Conservation (phyloP, 192 early-diverging fungal genomes). For the Lunasporangiospora selenospora region DNA sequence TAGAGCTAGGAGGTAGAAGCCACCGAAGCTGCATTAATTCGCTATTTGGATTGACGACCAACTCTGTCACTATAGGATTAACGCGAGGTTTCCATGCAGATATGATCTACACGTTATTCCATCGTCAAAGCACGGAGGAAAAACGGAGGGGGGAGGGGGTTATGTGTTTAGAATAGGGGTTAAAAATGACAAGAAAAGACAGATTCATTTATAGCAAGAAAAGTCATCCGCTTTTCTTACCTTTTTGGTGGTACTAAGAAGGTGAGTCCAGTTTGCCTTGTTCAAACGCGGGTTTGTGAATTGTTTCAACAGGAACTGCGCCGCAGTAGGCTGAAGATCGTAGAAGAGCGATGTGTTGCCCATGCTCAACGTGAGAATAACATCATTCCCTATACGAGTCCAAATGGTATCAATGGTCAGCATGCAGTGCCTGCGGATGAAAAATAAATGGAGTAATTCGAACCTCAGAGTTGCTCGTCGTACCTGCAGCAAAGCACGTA, state of each 20-base stretch:
- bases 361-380: slow-evolving; percentile 40
- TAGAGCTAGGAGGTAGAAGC: slow-evolving; percentile 6
- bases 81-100: slow-evolving; percentile 12
- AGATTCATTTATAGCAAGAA: slow-evolving; percentile 14
- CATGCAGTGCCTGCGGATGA: too few relatives aligned
- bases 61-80: slow-evolving; percentile 12
- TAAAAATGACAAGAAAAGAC: neutral
- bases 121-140: too few relatives aligned
- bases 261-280: slow-evolving; percentile 6
- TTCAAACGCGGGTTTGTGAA: slow-evolving; percentile 11
- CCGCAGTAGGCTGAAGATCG: slow-evolving; percentile 23
- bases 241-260: slow-evolving; percentile 16
- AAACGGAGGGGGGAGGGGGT: too few relatives aligned
- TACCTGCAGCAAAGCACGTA: too few relatives aligned
- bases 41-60: slow-evolving; percentile 15
- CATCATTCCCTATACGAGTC: slow-evolving; percentile 46
- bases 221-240: slow-evolving; percentile 14
- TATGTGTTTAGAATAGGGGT: too few relatives aligned
- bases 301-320: slow-evolving; percentile 30
- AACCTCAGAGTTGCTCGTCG: too few relatives aligned
- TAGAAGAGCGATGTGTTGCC: slow-evolving; percentile 19
- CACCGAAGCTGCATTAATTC: slow-evolving; percentile 25
- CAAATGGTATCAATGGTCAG: too few relatives aligned
- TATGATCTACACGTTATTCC: slow-evolving; percentile 16
- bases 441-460: too few relatives aligned